These are phyloP conservation scores for Logfia minima DNA, from an alignment of 129 eudicot species.

Conservation along the genomic window DNA sequence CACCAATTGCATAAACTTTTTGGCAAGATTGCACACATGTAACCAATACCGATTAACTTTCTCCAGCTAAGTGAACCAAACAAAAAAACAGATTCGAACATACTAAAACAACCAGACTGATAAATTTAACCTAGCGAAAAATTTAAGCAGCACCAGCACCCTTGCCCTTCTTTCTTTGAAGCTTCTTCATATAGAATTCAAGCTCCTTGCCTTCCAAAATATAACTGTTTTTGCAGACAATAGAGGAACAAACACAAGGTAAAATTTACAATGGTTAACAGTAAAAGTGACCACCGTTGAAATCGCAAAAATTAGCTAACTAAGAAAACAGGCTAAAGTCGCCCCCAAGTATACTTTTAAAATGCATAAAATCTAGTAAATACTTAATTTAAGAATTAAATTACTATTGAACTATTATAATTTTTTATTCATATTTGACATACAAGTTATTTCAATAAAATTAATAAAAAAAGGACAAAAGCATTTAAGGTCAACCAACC, in stretches of 20 bases:
- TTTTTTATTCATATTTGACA: background rate
- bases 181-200: slow-evolving; percentile 27
- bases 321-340: too few relatives aligned
- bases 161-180: slow-evolving; percentile 26
- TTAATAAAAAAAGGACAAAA: background rate
- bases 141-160: slow-evolving; percentile 22
- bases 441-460: background rate
- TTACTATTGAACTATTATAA: too few relatives aligned
- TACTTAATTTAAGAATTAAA: too few relatives aligned
- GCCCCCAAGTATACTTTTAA: background rate
- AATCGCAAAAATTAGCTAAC: too few relatives aligned
- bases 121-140: background rate
- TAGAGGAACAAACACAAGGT: background rate
- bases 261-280: background rate
- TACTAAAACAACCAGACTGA: background rate
- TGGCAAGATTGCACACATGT: slow-evolving; percentile 2
- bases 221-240: slow-evolving; percentile 6
- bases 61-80: background rate
- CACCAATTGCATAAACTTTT: background rate
- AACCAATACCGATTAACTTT: background rate
- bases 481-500: background rate
- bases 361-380: background rate
- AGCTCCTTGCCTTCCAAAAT: slow-evolving; percentile 31
- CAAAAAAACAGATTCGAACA: slow-evolving; percentile 7
- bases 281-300: too few relatives aligned